Conservation (phyloP, 163 green algal species). For the Scenedesmus sp. region DNA sequence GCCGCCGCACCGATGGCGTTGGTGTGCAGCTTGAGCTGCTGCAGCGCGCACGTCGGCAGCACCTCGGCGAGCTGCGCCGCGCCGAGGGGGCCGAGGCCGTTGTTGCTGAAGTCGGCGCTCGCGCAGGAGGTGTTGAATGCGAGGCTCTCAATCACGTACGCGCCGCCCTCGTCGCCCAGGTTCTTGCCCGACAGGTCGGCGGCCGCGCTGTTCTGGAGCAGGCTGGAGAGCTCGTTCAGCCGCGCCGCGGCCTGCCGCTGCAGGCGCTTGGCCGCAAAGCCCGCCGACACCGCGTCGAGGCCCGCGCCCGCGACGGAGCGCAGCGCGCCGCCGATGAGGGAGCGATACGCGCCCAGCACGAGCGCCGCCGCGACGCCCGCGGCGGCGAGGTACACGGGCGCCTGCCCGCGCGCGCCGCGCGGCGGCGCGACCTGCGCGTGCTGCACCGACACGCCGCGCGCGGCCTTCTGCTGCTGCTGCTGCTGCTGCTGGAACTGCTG, state of each 20-base stretch:
- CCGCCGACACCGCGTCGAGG: constrained; percentile 30
- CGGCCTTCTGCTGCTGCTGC: constrained; percentile 1
- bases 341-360: constrained; percentile 11
- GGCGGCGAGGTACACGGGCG: constrained; percentile 29
- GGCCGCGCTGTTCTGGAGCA: constrained; percentile 67
- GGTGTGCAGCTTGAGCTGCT: constrained; percentile 85
- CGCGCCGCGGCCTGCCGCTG: constrained; percentile 70
- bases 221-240: constrained; percentile 84
- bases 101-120: constrained; percentile 84
- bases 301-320: background rate
- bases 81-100: constrained; percentile 83
- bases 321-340: background rate
- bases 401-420: background rate
- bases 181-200: constrained; percentile 87
- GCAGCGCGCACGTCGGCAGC: constrained; percentile 74
- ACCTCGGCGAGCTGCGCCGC: constrained; percentile 73
- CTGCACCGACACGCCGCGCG: background rate
- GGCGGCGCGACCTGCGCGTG: background rate
- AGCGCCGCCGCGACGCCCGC: constrained; percentile 14
- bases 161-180: constrained; percentile 89
- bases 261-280: constrained; percentile 68
- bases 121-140: constrained; percentile 92
- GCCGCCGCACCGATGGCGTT: constrained; percentile 74
- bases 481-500: background rate
- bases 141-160: constrained; percentile 89